Base-by-base conservation (phyloP, 148 eudicot species). In the Camellia granthamiana region DNA sequence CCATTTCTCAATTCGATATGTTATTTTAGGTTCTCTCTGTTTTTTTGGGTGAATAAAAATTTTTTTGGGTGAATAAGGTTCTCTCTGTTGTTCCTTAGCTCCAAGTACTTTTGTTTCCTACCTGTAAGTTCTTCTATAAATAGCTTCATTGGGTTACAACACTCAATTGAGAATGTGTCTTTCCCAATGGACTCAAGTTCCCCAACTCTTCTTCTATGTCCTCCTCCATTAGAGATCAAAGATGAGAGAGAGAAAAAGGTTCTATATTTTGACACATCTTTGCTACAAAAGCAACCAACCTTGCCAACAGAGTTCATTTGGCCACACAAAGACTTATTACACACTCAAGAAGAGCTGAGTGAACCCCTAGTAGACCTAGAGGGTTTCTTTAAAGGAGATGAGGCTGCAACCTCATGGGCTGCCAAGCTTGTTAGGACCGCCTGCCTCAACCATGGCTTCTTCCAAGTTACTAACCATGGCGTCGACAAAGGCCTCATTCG, bases 401-500 rank as follows among this genome's bases (percentile, higher is more conserved):
- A 82, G 59, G 80, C 76, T 67, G 84, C 82, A 12, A 82, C 79
- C 4, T 58, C 46, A 13, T 64, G 19, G 3, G 84, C 87, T 0
- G 81, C 76, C 55, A 59, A 58, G 76, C 58, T 82, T 18, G 67
- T 87, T 51, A 64, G 77, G 74, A 71, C 81, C 67, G 89, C 89
- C 0, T 84, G 89, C 66, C 21, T 79, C 16, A 78, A 43, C 82
- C 89, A 87, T 78, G 89, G 89, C 75, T 83, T 87, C 84, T 87
- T 87, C 82, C 89, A 87, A 74, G 85, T 87, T 3, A 82, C 61
- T 0, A 84, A 87, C 80, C 89, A 87, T 15, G 72, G 89, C 11
- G 72, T 87, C 47, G 74, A 87, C 67, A 56, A 72, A 60, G 68
- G 12, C 68, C 82, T 84, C 7, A 75, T 84, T 19, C 76, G 78